Percentiles rank a stretch among this genome's conserved stretches.
phyloP scores from a whole-genome alignment of 768 basidiomycete species.

The Sporobolomyces pararoseus region DNA sequence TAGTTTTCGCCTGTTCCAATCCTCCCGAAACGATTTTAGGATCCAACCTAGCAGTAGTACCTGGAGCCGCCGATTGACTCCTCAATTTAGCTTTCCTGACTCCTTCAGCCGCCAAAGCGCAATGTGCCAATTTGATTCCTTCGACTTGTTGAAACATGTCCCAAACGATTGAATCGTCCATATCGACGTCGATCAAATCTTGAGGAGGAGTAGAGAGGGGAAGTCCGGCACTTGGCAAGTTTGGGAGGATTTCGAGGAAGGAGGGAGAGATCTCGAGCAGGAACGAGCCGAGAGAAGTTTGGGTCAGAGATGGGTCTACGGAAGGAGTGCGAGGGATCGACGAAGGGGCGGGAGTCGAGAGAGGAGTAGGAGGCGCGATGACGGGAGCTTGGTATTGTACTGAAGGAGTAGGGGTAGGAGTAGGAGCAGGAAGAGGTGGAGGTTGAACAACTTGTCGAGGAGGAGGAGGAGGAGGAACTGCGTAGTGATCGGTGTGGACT shows the following conservation, averaged over 20 bases:
- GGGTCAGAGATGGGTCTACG: background rate
- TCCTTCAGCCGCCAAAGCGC: constrained; percentile 19
- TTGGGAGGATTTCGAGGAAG: background rate
- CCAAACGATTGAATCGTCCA: background rate
- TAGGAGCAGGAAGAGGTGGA: too few relatives aligned
- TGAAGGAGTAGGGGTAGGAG: too few relatives aligned
- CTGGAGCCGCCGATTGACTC: background rate
- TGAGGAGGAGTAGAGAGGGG: background rate
- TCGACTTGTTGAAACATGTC: constrained; percentile 7
- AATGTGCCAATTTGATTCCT: background rate
- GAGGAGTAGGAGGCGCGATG: background rate
- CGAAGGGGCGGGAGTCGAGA: background rate
- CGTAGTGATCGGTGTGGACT: too few relatives aligned
- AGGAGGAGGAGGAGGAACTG: too few relatives aligned
- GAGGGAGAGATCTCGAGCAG: constrained; percentile 4
- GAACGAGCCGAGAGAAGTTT: constrained; percentile 12
- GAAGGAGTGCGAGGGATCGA: background rate
- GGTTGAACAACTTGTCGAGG: too few relatives aligned
- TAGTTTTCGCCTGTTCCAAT: background rate
- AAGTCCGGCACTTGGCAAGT: background rate
- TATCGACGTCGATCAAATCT: constrained; percentile 19
- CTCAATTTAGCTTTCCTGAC: constrained; percentile 16
- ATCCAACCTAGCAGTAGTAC: background rate
- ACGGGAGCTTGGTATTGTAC: background rate
- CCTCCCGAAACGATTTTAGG: background rate